Evolutionary conservation across 2,329 filamentous ascomycete species (phyloP), one percentile per base, ranked within the genome.

Genomic region (Bipolaris victoriae): DNA sequence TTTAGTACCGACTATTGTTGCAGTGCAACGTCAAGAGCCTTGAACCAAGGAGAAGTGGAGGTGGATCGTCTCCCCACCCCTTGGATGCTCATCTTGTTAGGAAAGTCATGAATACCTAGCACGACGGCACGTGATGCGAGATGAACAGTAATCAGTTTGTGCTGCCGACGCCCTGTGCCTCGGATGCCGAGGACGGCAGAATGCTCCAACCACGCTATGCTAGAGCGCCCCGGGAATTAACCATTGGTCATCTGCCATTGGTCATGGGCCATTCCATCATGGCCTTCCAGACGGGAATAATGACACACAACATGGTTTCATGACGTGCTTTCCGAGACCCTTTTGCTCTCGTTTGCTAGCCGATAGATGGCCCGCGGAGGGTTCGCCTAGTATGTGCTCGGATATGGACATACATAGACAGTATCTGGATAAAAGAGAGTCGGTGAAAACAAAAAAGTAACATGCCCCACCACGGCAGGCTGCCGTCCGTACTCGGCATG

Each of bases 251-350:
- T 52, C 6, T 0, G 24, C 7, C 24, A 29, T 10, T 29, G 26
- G 9, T 29, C 26, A 4, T 29, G 26, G 26, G 26, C 10, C 26
- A 29, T 29, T 29, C 3, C 26, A 10, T 10, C 26, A 29, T 29
- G 26, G 7, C 26, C 29, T 7, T 29, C 10, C 37, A 49, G 13
- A 16, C 53, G 57, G 54, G 22, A 36, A 55, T 53, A 62, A 52
- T 5, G 35, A 20, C 18, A 13, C 10, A 26, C 11, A 31, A 11
- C 11, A 3, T 31, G 24, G 39, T 55, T 62, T 57, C 53, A 52
- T 62, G 60, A 52, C 57, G 57, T 57, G 53, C 53, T 57, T 50
- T 40, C 26, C 16, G 13, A n/a, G 18, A 29, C 37, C 15, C 49
- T 33, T 15, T 20, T 52, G 29, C 37, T 18, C 40, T 33, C 15